These are phyloP conservation scores for Penicillium canescens DNA, from an alignment of 495 filamentous ascomycete species.

Conservation along the genomic window DNA sequence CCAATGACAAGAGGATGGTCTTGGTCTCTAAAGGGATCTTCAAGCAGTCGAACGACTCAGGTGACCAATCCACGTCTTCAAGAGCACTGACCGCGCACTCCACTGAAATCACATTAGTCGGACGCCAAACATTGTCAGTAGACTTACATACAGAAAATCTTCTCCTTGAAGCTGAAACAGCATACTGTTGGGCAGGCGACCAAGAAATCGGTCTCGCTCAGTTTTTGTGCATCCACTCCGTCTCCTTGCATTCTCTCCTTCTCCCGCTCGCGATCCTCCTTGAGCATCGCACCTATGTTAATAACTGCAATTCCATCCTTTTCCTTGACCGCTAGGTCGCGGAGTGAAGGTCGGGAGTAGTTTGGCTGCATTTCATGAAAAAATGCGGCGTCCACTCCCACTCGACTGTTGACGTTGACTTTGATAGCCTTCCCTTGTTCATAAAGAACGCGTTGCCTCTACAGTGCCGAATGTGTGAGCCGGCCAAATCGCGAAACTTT, in stretches of 20 bases:
- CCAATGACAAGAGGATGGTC: slow-evolving; percentile 25
- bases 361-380: slow-evolving; percentile 30
- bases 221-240: slow-evolving; percentile 17
- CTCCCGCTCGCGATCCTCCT: slow-evolving; percentile 21
- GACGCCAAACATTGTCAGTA: slow-evolving; percentile 5
- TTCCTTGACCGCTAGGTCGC: slow-evolving; percentile 9
- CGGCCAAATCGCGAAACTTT: slow-evolving; percentile 27
- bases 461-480: slow-evolving; percentile 20
- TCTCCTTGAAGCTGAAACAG: slow-evolving; percentile 31
- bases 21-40: slow-evolving; percentile 24
- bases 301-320: slow-evolving; percentile 13
- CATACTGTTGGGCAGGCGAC: slow-evolving; percentile 24
- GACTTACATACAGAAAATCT: slow-evolving; percentile 24
- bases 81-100: slow-evolving; percentile 34
- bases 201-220: slow-evolving; percentile 27
- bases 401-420: slow-evolving; percentile 24
- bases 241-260: slow-evolving; percentile 23
- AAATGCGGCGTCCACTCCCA: slow-evolving; percentile 25
- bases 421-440: slow-evolving; percentile 24
- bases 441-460: slow-evolving; percentile 27
- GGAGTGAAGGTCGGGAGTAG: slow-evolving; percentile 25
- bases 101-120: slow-evolving; percentile 22
- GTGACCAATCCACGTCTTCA: slow-evolving; percentile 29
- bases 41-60: slow-evolving; percentile 21
- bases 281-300: slow-evolving; percentile 15